Evolutionary conservation across 179 eudicot genomes (phyloP).

Genomic region (Gypsophila paniculata): DNA sequence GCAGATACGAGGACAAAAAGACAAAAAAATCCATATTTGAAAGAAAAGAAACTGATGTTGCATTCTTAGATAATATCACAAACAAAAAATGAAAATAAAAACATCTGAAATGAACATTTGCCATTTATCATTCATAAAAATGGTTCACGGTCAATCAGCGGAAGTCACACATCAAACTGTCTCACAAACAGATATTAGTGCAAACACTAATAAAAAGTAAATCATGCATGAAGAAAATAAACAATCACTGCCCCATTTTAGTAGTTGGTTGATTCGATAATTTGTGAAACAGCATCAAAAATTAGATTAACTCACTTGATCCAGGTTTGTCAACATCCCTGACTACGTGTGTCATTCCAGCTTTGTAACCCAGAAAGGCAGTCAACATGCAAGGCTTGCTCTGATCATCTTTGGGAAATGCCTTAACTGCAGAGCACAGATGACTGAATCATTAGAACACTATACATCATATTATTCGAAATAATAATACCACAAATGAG

Average conservation of each 20-base stretch:
- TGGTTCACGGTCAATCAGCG: no score
- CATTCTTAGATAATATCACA: no score
- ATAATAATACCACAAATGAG: background rate
- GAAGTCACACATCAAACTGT: no score
- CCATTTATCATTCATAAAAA: no score
- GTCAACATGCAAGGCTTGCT: constrained; percentile 58
- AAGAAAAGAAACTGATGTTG: no score
- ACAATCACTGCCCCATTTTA: background rate
- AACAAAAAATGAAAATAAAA: no score
- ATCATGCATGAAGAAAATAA: background rate
- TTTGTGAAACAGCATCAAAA: background rate
- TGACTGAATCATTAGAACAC: background rate
- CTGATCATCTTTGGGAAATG: constrained; percentile 74
- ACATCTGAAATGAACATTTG: no score
- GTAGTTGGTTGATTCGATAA: background rate
- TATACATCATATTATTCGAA: background rate
- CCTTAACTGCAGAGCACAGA: constrained; percentile 43
- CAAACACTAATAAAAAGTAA: background rate
- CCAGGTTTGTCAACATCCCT: constrained; percentile 92
- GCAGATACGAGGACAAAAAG: background rate
- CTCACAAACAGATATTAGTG: background rate
- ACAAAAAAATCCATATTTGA: no score
- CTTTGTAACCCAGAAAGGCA: constrained; percentile 84
- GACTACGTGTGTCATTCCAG: constrained; percentile 92
- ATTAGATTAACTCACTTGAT: constrained; percentile 49